phyloP scores from a whole-genome alignment of 768 basidiomycete genomes.

The Gloeophyllum trabeum region DNA sequence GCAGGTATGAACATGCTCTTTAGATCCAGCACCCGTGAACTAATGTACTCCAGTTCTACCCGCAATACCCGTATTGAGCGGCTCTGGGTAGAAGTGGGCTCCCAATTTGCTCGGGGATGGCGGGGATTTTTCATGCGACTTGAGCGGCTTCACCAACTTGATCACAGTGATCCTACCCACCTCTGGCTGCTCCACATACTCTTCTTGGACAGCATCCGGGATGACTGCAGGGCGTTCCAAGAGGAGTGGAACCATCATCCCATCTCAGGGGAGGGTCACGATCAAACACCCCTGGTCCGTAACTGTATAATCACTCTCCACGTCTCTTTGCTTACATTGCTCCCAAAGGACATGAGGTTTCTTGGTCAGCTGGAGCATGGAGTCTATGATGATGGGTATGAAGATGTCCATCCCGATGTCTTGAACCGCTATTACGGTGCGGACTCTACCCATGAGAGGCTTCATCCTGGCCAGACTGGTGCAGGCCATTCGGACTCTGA shows the following conservation, averaged over 20 bases:
- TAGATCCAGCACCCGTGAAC: background rate
- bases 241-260: slow-evolving; percentile 29
- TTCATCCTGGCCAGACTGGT: slow-evolving; percentile 3
- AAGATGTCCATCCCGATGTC: slow-evolving; percentile 7
- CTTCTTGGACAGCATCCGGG: slow-evolving; percentile 25
- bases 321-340: too few species aligned
- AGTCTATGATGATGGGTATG: slow-evolving; percentile 8
- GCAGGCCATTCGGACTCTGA: slow-evolving; percentile 8
- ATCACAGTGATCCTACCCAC: slow-evolving; percentile 19
- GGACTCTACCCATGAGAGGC: background rate
- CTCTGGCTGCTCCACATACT: slow-evolving; percentile 32
- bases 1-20: slow-evolving; percentile 7
- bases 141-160: slow-evolving; percentile 21
- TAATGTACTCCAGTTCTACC: slow-evolving; percentile 22
- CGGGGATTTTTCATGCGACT: slow-evolving; percentile 27
- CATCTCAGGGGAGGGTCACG: too few species aligned
- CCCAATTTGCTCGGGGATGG: slow-evolving; percentile 28
- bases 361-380: slow-evolving; percentile 9
- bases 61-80: slow-evolving; percentile 31
- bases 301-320: too few species aligned
- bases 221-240: slow-evolving; percentile 22
- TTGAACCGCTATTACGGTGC: slow-evolving; percentile 9
- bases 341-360: slow-evolving; percentile 12
- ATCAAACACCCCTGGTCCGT: too few species aligned
- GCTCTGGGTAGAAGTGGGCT: slow-evolving; percentile 31